These are phyloP conservation scores for Aspergillus asperescens DNA, from an alignment of 495 filamentous ascomycete genomes.

Conservation along the genomic window DNA sequence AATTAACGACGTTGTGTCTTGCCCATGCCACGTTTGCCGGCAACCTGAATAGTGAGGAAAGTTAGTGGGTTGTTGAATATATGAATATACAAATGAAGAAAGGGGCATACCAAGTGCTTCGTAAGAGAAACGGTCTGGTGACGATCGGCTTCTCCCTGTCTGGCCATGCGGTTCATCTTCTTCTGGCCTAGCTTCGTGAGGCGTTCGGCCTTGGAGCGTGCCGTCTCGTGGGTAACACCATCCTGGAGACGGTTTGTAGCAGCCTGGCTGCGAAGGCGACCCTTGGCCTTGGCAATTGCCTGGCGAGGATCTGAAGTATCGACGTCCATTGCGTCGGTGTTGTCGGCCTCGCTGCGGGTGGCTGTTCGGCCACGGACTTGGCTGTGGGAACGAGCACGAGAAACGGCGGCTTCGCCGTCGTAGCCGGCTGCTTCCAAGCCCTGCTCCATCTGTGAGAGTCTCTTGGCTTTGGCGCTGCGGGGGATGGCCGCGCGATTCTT, in stretches of 20 bases:
- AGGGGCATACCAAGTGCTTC: constrained; percentile 77
- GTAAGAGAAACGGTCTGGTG: constrained; percentile 75
- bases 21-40: constrained; percentile 55
- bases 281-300: constrained; percentile 67
- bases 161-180: constrained; percentile 97
- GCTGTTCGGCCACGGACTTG: constrained; percentile 57
- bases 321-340: constrained; percentile 75
- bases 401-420: constrained; percentile 67
- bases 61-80: background rate
- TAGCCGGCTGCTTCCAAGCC: constrained; percentile 79
- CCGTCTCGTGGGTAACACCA: constrained; percentile 49
- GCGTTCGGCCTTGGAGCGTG: constrained; percentile 74
- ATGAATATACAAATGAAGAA: background rate
- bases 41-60: constrained; percentile 32
- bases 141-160: constrained; percentile 92
- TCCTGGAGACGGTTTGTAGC: constrained; percentile 77
- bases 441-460: constrained; percentile 76
- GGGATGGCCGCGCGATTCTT: constrained; percentile 95
- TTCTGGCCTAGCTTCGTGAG: constrained; percentile 85
- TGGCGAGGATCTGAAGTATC: constrained; percentile 54
- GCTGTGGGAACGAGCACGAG: constrained; percentile 63
- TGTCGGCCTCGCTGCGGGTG: constrained; percentile 48
- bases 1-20: constrained; percentile 54
- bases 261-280: constrained; percentile 68
- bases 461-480: constrained; percentile 64